Conservation (phyloP, 1,139 yeast genomes). For the Candida sp. region DNA sequence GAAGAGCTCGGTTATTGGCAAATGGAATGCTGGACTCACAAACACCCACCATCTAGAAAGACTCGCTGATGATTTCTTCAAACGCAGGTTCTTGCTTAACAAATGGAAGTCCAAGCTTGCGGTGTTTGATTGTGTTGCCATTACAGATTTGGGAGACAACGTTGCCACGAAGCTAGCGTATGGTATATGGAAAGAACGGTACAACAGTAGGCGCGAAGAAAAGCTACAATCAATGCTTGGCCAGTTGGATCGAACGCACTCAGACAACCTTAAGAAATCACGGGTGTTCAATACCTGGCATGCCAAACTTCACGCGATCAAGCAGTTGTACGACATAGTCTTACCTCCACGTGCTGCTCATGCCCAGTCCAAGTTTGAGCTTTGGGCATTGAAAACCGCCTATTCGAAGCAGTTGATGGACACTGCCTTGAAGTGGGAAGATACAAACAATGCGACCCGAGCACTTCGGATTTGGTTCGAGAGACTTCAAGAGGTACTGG, state of each 20-base stretch:
- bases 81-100: conserved; percentile 10
- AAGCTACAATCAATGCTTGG: neutral
- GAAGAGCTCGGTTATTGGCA: neutral
- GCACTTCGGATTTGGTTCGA: conserved; percentile 4
- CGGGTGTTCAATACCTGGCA: conserved; percentile 4
- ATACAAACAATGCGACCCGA: conserved; percentile 17
- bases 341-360: neutral
- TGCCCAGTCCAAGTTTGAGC: conserved; percentile 1
- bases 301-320: neutral
- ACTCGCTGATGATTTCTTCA: neutral
- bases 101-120: conserved; percentile 10
- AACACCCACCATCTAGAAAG: neutral
- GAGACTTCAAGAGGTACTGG: conserved; percentile 3
- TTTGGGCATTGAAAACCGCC: conserved; percentile 12
- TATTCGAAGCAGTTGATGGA: conserved; percentile 9
- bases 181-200: conserved; percentile 6
- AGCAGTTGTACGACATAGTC: neutral
- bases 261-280: neutral
- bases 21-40: neutral
- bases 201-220: conserved; percentile 1
- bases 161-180: conserved; percentile 4
- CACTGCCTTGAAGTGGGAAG: conserved; percentile 25
- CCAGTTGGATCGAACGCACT: neutral
- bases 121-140: neutral
- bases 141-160: conserved; percentile 1